Base-by-base conservation (phyloP, 2,329 filamentous ascomycete species). In the Polychaeton citri region DNA sequence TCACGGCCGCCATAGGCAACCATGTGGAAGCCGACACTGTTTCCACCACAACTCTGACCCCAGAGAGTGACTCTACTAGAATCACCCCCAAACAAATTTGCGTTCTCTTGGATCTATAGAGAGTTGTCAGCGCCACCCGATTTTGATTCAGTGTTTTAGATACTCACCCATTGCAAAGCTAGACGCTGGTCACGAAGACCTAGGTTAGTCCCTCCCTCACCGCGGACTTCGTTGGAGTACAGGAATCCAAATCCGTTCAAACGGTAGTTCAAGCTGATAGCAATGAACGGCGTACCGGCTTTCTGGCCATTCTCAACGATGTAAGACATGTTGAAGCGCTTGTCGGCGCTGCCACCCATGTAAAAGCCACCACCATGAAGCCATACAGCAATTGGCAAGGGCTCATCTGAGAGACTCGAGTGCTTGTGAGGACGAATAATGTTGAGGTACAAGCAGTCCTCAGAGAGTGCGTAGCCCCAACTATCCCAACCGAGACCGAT, bases 121-220 rank as follows among this genome's bases (percentile, higher is more conserved):
- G n/a, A n/a, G n/a, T n/a, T n/a, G n/a, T n/a, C n/a, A n/a, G n/a
- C n/a, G n/a, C n/a, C n/a, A 34, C 51, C 62, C n/a, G n/a, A n/a
- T n/a, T n/a, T n/a, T n/a, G n/a, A n/a, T n/a, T n/a, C n/a, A n/a
- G n/a, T n/a, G n/a, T n/a, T n/a, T n/a, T n/a, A n/a, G n/a, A n/a
- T n/a, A n/a, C n/a, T n/a, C 18, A 80, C 67, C 77, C 76, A 81
- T 38, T 64, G 56, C 16, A 81, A 59, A 9, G 72, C 61, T 10
- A 68, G 48, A 40, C 68, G 63, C 54, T 81, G 76, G 48, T 81
- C 78, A 43, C 66, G 64, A 40, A 81, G 57, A 1, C 79, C 79
- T 15, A 78, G 55, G 46, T 84, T 85, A 4, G 65, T 60, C 26
- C 59, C 58, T 3, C 67, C 65, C 30, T 49, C 44, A 2, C 39